phyloP scores from a whole-genome alignment of 1,139 yeast species.

The Candida pseudocylindracea region DNA sequence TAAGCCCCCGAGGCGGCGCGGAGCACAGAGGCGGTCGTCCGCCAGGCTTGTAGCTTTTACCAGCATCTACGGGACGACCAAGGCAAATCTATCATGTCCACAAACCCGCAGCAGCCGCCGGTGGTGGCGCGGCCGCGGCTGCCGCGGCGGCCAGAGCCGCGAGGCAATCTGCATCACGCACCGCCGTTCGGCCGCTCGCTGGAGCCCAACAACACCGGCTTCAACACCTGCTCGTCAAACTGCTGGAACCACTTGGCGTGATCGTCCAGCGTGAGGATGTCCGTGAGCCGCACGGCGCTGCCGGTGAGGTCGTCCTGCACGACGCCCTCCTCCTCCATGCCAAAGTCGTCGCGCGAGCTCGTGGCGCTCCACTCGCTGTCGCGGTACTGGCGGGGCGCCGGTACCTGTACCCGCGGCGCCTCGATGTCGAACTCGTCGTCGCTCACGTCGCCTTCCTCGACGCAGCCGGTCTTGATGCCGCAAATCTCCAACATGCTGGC shows the following conservation, averaged over 20 bases:
- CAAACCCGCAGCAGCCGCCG: too few species aligned
- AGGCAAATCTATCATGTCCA: too few species aligned
- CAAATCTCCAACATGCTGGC: constrained; percentile 94
- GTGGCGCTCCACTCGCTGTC: constrained; percentile 15
- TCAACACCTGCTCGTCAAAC: constrained; percentile 86
- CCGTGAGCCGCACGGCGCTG: neutral
- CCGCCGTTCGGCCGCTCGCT: neutral
- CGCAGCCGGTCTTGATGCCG: constrained; percentile 80
- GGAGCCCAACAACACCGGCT: constrained; percentile 71
- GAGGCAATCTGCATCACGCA: too few species aligned
- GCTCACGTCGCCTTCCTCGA: constrained; percentile 49
- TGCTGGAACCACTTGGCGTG: constrained; percentile 83
- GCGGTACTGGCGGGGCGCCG: constrained; percentile 3
- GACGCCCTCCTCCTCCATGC: constrained; percentile 9
- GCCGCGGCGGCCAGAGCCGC: too few species aligned
- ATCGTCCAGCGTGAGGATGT: constrained; percentile 36
- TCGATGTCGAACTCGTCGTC: constrained; percentile 95
- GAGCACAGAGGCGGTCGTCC: too few species aligned
- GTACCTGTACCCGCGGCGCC: constrained; percentile 27
- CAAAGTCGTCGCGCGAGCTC: constrained; percentile 1
- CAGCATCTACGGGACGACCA: too few species aligned
- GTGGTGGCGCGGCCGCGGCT: too few species aligned
- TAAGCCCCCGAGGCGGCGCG: too few species aligned
- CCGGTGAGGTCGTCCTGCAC: constrained; percentile 14
- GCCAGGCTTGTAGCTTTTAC: too few species aligned